Base-by-base conservation (phyloP, 768 basidiomycete species). In the Hysterangium stoloniferum region DNA sequence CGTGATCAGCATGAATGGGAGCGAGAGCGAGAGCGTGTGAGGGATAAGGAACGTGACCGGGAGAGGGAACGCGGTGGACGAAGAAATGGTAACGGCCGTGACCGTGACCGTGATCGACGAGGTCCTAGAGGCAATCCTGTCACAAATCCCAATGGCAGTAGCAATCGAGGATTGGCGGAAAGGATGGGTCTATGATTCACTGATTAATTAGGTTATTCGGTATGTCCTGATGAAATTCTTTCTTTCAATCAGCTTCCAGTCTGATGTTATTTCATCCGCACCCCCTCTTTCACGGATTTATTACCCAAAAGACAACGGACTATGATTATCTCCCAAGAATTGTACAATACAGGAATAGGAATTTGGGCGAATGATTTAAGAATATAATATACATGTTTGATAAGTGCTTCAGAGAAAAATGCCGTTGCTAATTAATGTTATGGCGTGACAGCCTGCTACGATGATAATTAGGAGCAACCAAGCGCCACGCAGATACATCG, bases 101-200 rank as follows among this genome's bases (percentile, higher is more conserved):
- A 64, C 8, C 48, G 50, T 17, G 58, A 59, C 3, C 54, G 43
- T 48, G 62, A 60, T 6, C 59, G 67, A 44, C 62, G 72, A 60
- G 63, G 71, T 62, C 59, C 58, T 49, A 69, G 61, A 48, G 64
- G 55, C 48, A 64, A 53, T 56, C 64, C 52, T 66, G 65, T 52
- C 64, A 61, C 55, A 52, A 67, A 67, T 56, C 37, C 50, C 38
- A 56, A 47, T 31, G 54, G 57, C 13, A 66, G 70, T 55, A 71
- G 70, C 38, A 82, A 85, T 72, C 86, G 86, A 77, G 86, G 87
- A 72, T 80, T 90, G 72, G 84, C 82, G 65, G 85, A 89, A 67
- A 71, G 87, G 61, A 77, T 90, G 82, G 87, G 87, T 65, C 73
- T 87, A 36, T 86, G 67, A 75, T 29, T 50, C 20, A 50, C 28